Evolutionary conservation across 345 rosid species (phyloP), one percentile per base, ranked within the genome.

Genomic region (Gossypium australe): DNA sequence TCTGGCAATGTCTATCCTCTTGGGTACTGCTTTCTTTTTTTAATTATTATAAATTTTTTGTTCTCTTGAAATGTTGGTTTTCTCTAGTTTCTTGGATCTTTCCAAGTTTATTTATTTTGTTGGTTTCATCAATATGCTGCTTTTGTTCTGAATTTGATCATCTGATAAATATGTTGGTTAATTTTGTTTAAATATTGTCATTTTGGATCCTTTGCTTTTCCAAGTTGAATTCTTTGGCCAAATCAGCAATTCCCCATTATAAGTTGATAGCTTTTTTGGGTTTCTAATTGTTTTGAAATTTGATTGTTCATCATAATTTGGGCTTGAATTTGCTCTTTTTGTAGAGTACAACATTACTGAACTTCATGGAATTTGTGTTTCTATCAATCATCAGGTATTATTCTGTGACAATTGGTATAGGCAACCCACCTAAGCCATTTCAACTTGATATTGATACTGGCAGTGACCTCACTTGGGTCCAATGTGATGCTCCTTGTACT

Each of bases 401-500:
- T 75, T 85, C 86, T 56, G 94, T 86, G 77, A 67, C 84, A 45
- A 56, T 92, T 9, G 47, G 70, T 59, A 88, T 94, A 27, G 98
- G 97, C 49, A 84, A 84, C 70, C 97, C 94, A 20, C 87, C 97
- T 2, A 94, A 90, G 88, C 55, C 75, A 73, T 94, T 75, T 76
- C 93, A 94, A 55, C 86, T 94, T 49, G 98, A 94, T 75, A 86
- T 94, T 18, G 98, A 94, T 80, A 90, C 97, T 18, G 98, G 98
- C 24, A 92, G 98, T 77, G 97, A 92, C 74, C 87, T 92, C 55
- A 87, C 98, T 75, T 94, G 98, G 98, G 88, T 94, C 67, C 97
- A 94, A 67, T 94, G 98, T 75, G 91, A 92, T 85, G 98, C 94
- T 44, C 97, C 98, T 24, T 94, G 98, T 75, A 81, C 13, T 7